These are phyloP conservation scores for Colletotrichum cordylinicola DNA, from an alignment of 2,329 filamentous ascomycete species.

Conservation along the genomic window DNA sequence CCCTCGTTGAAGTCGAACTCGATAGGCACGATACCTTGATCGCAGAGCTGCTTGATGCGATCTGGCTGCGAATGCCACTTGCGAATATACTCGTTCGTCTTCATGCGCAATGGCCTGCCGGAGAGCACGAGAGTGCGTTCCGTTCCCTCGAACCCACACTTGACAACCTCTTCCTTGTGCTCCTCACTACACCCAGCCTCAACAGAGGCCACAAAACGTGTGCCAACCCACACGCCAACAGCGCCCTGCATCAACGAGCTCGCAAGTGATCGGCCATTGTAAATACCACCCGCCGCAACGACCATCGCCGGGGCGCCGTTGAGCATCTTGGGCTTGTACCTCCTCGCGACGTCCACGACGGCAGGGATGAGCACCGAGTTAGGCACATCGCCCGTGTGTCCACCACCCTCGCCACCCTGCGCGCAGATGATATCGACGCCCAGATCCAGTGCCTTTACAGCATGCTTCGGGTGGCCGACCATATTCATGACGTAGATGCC, in stretches of 20 bases:
- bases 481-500: constrained; percentile 95
- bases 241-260: constrained; percentile 88
- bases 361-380: constrained; percentile 87
- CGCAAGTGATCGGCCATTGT: constrained; percentile 81
- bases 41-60: constrained; percentile 77
- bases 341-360: constrained; percentile 81
- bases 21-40: constrained; percentile 79
- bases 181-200: constrained; percentile 82
- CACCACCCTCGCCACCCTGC: constrained; percentile 92
- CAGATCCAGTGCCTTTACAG: constrained; percentile 82
- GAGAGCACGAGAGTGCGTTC: constrained; percentile 82
- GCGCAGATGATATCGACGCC: constrained; percentile 92
- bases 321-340: constrained; percentile 73
- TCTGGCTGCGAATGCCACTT: constrained; percentile 80
- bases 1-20: constrained; percentile 83
- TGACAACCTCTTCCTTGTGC: constrained; percentile 86
- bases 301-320: constrained; percentile 77
- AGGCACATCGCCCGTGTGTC: constrained; percentile 88
- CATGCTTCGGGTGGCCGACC: constrained; percentile 93
- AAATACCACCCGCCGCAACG: constrained; percentile 87
- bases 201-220: constrained; percentile 82
- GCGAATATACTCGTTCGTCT: constrained; percentile 83
- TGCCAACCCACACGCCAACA: constrained; percentile 91
- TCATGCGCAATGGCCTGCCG: constrained; percentile 81
- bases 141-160: constrained; percentile 81